Conservation (phyloP, 2,329 filamentous ascomycete genomes). For the Boeremia lycopersici region DNA sequence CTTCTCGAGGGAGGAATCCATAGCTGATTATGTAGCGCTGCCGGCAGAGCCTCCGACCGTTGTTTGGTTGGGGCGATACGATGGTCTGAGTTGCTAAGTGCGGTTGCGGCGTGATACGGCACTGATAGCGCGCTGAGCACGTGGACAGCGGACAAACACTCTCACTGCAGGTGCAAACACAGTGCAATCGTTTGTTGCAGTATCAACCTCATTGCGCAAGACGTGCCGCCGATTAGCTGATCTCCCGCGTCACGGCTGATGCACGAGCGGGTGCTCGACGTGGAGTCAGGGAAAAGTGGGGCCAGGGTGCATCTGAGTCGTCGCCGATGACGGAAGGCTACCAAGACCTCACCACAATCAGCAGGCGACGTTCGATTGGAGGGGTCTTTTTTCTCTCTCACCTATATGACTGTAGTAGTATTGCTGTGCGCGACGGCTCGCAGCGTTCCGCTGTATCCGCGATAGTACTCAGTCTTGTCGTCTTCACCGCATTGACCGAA, state of each 20-base stretch:
- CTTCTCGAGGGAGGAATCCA: constrained; percentile 11
- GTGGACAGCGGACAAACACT: constrained; percentile 4
- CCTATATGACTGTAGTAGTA: not conserved
- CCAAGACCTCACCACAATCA: constrained; percentile 1
- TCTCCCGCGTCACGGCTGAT: constrained; percentile 4
- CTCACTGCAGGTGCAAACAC: not conserved
- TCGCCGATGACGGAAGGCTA: constrained; percentile 6
- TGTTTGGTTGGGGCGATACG: constrained; percentile 8
- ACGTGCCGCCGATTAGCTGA: constrained; percentile 5
- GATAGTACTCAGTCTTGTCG: not conserved
- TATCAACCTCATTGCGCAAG: constrained; percentile 1
- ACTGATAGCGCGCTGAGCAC: constrained; percentile 14
- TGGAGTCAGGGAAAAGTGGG: constrained; percentile 10
- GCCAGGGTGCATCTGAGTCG: not conserved
- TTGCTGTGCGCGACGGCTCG: not conserved
- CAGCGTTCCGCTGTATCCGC: not conserved
- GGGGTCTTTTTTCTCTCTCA: too few relatives aligned
- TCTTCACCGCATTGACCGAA: constrained; percentile 14
- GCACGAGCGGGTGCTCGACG: constrained; percentile 5
- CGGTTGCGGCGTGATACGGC: constrained; percentile 11
- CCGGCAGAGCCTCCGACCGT: constrained; percentile 6
- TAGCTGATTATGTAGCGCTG: constrained; percentile 7
- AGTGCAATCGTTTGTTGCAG: not conserved
- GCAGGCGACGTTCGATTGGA: not conserved
- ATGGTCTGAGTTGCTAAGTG: constrained; percentile 13